Evolutionary conservation across 768 basidiomycete genomes (phyloP), one percentile per base, ranked within the genome.

Genomic region (Kondoa subrosea): DNA sequence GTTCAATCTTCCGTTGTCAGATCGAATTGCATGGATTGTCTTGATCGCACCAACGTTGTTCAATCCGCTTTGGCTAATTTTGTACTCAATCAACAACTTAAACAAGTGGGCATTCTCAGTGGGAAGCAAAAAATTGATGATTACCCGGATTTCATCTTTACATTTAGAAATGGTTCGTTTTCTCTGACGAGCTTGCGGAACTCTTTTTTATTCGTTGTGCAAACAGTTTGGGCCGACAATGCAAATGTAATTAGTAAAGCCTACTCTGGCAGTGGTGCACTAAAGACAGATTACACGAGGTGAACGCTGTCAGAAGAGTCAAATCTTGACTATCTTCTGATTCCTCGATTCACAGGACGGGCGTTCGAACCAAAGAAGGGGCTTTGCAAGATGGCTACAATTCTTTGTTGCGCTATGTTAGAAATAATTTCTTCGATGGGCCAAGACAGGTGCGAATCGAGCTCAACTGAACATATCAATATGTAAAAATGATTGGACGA

Each of bases 161-260:
- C 90, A 68, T 91, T 95, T 79, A 83, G 93, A 74, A 87, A 92
- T 77, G 83, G 93, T 97, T 72, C 74, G 88, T 78, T 17, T 34
- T 3, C 31, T 29, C 33, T 25, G 21, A 33, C 14, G 25, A n/a
- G 1, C 31, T 33, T 34, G 16, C 17, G 17, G 4, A 16, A 33
- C 4, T 21, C 26, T 2, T 21, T 25, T 40, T 25, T 4, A 32
- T 32, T 56, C 34, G 56, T 27, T 30, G 59, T 59, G 32, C n/a
- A n/a, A n/a, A 26, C 67, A 97, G 93, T 96, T 79, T 99, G 95
- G 95, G 87, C 95, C 29, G 89, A 97, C 73, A 93, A 97, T 75
- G 95, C 89, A 17, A 91, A 99, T 77, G 80, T 81, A 61, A 88
- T 99, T 71, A 85, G 91, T 0, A 84, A 81, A 59, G 91, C 92